Evolutionary conservation across 2,329 filamentous ascomycete species (phyloP).

Genomic region (Botryotinia globosa): DNA sequence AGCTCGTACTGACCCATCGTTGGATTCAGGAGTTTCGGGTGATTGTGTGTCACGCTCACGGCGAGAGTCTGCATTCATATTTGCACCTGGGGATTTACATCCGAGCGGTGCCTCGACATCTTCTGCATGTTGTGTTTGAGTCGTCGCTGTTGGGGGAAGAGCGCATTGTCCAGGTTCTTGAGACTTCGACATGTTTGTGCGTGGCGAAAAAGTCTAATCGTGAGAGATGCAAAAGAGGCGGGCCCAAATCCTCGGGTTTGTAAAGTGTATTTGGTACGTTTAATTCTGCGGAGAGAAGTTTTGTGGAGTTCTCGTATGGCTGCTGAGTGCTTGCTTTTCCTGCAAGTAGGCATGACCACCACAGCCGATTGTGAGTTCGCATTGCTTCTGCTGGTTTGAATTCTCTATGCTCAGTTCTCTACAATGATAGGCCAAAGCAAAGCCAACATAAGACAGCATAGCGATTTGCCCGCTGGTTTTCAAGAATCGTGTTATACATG

Average conservation of each 20-base stretch:
- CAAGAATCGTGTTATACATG: background rate
- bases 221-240: conserved; percentile 1
- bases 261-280: background rate
- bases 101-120: background rate
- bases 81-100: background rate
- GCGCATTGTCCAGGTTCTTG: background rate
- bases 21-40: conserved; percentile 3
- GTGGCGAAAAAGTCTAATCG: background rate
- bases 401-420: background rate
- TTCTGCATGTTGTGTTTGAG: background rate
- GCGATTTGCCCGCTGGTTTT: background rate
- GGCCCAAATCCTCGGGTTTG: background rate
- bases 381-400: background rate
- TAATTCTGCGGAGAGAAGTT: background rate
- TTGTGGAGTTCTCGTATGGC: background rate
- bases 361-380: background rate
- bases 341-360: conserved; percentile 9
- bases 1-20: background rate
- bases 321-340: background rate
- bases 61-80: background rate
- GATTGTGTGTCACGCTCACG: background rate
- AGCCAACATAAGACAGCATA: background rate
- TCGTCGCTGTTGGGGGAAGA: no score
- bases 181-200: conserved; percentile 9
- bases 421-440: conserved; percentile 2